These are phyloP conservation scores for Fusarium oligoseptatum DNA, from an alignment of 2,329 filamentous ascomycete genomes.

Conservation along the genomic window DNA sequence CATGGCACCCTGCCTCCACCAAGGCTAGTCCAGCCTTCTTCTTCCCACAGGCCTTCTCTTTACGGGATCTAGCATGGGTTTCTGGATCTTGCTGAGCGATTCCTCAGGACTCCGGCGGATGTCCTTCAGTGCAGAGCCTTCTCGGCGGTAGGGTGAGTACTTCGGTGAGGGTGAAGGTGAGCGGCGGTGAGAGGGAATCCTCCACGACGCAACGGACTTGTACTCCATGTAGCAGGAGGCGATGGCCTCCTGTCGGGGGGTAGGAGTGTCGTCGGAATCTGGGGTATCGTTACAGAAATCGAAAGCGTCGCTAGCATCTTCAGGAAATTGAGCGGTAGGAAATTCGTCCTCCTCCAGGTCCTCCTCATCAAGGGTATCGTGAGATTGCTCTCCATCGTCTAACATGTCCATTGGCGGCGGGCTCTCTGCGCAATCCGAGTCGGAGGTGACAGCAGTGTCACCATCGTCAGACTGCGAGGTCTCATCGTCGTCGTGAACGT, in stretches of 20 bases:
- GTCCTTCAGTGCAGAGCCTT: slow-evolving; percentile 41
- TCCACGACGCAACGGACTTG: slow-evolving; percentile 49
- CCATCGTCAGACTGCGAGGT: slow-evolving; percentile 61
- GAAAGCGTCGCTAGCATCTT: slow-evolving; percentile 54
- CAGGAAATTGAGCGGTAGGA: slow-evolving; percentile 55
- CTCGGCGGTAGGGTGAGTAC: slow-evolving; percentile 49
- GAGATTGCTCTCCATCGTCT: slow-evolving; percentile 48
- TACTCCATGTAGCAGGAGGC: slow-evolving; percentile 55
- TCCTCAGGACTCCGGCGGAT: slow-evolving; percentile 63
- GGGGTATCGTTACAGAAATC: slow-evolving; percentile 52
- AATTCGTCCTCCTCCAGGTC: slow-evolving; percentile 55
- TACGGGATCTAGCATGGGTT: slow-evolving; percentile 56
- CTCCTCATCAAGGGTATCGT: slow-evolving; percentile 49
- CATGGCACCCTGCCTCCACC: slow-evolving; percentile 50
- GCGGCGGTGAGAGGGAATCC: slow-evolving; percentile 52
- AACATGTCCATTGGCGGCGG: slow-evolving; percentile 50
- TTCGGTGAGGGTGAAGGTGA: slow-evolving; percentile 53
- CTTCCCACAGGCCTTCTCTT: slow-evolving; percentile 58
- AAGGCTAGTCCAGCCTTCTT: slow-evolving; percentile 57
- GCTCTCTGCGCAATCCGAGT: slow-evolving; percentile 61
- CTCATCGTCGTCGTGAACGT: slow-evolving; percentile 57
- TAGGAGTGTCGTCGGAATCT: slow-evolving; percentile 61
- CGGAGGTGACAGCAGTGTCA: slow-evolving; percentile 59
- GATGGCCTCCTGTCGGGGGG: slow-evolving; percentile 55
- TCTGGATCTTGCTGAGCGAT: slow-evolving; percentile 62